These are phyloP conservation scores for Ophiorrhiza pumila DNA, from an alignment of 257 asterid genomes.

Conservation along the genomic window DNA sequence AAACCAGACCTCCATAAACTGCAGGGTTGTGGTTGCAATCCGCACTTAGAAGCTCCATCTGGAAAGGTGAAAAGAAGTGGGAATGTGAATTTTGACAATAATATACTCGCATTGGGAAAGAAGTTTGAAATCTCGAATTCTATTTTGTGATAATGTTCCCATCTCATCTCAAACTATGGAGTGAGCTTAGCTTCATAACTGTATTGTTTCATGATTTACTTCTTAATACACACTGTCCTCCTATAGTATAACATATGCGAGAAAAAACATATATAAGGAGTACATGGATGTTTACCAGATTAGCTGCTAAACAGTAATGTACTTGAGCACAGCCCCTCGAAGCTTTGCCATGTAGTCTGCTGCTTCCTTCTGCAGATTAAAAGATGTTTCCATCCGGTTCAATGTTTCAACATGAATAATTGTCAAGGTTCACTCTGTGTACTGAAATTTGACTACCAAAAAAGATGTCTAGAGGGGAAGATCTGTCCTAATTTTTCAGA, in stretches of 20 bases:
- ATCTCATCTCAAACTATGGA: too few species aligned
- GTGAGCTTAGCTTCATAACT: background rate
- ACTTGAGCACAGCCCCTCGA: constrained; percentile 74
- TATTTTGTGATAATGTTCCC: too few species aligned
- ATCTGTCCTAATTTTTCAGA: background rate
- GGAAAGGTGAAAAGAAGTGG: background rate
- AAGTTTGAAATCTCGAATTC: too few species aligned
- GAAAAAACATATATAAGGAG: constrained; percentile 2
- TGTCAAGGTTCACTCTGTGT: background rate
- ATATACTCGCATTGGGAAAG: background rate
- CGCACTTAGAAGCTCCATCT: background rate
- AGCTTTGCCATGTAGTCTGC: constrained; percentile 87
- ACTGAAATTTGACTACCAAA: background rate
- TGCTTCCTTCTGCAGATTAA: constrained; percentile 56
- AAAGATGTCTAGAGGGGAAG: background rate
- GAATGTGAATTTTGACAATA: background rate
- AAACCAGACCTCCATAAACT: background rate
- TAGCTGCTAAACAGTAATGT: constrained; percentile 53
- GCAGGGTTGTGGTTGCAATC: background rate
- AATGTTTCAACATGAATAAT: background rate
- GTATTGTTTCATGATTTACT: background rate
- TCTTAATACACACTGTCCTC: background rate
- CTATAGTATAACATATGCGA: background rate
- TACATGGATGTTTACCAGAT: background rate
- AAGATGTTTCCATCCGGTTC: background rate